Base-by-base conservation (phyloP, 108 stramenopile genomes). In the Stephanodiscus minutulus region DNA sequence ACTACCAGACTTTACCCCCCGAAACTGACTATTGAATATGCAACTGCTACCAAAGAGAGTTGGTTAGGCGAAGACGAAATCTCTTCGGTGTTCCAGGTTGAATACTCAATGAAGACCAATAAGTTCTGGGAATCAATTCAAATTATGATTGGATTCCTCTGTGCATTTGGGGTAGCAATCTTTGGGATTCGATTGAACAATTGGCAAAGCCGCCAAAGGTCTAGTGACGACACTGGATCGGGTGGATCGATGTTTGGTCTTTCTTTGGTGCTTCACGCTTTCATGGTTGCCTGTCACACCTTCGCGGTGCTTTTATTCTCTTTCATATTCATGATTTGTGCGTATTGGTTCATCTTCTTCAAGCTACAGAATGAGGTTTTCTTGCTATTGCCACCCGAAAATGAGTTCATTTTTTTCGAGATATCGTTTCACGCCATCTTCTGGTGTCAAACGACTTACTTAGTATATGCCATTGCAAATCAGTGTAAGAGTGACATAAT, bases 271-370 rank as follows among this genome's bases (percentile, higher is more conserved):
- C 13, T 87, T 53, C 81, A 87, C 48, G 72, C 68, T 31, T 17
- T 69, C 18, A 65, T 84, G 74, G 46, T 84, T 48, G 44, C 74
- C 47, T 61, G 44, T 59, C 87, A 88, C 50, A 83, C 86, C 5
- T 84, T 84, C 31, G 83, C 82, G n/a, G 41, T 84, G 9, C 64
- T 79, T 18, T 64, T 84, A 31, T 69, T 79, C 39, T 74, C 73
- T 8, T 73, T 82, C 64, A 41, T 80, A 13, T 83, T 84, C 68
- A 54, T 73, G 28, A 72, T 85, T 8, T 85, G 82, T 50, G 44
- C 66, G 25, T 88, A 85, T 64, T 82, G 79, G 76, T 89, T 91
- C 59, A 54, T 88, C 59, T 92, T 94, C 71, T 92, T 91, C 82
- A 92, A 92, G 79, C 64, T 89, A 27, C 91, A 94, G 66, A 81